These are phyloP conservation scores for Diaporthe vexans DNA, from an alignment of 2,329 filamentous ascomycete genomes.

Conservation along the genomic window DNA sequence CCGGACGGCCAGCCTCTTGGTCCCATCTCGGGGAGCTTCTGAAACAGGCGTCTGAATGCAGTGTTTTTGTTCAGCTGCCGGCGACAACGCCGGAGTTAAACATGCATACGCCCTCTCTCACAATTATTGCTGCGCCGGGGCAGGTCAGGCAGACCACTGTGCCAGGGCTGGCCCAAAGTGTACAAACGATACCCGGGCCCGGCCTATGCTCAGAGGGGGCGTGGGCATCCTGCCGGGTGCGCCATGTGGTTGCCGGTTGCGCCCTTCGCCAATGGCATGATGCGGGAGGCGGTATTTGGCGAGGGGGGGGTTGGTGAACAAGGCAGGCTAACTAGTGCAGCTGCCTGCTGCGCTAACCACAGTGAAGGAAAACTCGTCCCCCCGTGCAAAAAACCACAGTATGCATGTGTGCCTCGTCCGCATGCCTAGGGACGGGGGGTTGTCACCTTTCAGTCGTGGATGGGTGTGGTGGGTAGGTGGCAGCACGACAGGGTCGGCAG, in stretches of 20 bases:
- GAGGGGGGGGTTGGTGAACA: neutral
- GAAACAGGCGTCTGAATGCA: slow-evolving; percentile 28
- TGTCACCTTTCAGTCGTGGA: slow-evolving; percentile 4
- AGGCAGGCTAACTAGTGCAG: neutral
- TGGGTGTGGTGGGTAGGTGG: slow-evolving; percentile 43
- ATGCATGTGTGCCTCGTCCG: neutral
- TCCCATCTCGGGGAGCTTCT: slow-evolving; percentile 10
- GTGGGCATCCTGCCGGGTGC: slow-evolving; percentile 9
- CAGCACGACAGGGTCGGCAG: slow-evolving; percentile 49
- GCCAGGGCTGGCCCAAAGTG: neutral
- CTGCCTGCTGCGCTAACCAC: neutral
- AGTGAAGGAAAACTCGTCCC: neutral
- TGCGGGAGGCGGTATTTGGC: slow-evolving; percentile 5
- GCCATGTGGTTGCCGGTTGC: slow-evolving; percentile 24
- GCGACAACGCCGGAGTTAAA: slow-evolving; percentile 17
- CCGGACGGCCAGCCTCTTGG: slow-evolving; percentile 1
- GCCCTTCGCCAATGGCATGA: slow-evolving; percentile 26
- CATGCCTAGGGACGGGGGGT: neutral
- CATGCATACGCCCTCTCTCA: neutral
- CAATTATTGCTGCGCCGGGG: neutral
- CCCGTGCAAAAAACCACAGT: slow-evolving; percentile 1
- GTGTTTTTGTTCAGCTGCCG: slow-evolving; percentile 9
- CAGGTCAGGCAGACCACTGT: neutral
- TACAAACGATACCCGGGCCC: neutral
- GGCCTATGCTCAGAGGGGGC: neutral